phyloP scores from a whole-genome alignment of 345 rosid genomes.

The Pseudoturritis turrita region DNA sequence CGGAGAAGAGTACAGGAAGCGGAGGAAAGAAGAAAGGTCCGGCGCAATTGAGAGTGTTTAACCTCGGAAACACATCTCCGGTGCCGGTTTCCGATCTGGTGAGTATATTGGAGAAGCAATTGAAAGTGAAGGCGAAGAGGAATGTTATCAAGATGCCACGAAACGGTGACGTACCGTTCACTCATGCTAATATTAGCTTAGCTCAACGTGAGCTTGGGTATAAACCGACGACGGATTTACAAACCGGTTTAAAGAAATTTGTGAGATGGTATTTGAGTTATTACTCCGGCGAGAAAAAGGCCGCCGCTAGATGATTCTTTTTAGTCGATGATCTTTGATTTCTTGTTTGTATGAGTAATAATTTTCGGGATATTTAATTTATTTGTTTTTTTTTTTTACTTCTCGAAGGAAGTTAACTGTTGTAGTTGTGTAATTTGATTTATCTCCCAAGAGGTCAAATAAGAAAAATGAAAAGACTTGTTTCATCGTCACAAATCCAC shows the following conservation, averaged over 20 bases:
- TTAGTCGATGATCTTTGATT: constrained; percentile 35
- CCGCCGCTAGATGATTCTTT: constrained; percentile 35
- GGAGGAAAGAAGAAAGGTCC: constrained; percentile 89
- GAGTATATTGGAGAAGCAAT: constrained; percentile 67
- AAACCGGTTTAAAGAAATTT: constrained; percentile 83
- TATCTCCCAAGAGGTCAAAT: background rate
- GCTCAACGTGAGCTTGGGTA: constrained; percentile 80
- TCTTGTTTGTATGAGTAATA: constrained; percentile 19
- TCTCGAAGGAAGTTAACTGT: background rate
- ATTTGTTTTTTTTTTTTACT: background rate
- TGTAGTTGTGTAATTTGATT: background rate
- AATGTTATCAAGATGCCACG: constrained; percentile 74
- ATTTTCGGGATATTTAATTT: background rate
- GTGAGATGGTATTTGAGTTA: constrained; percentile 83
- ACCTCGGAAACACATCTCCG: constrained; percentile 93
- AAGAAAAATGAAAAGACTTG: too few relatives aligned
- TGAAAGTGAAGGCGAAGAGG: constrained; percentile 87
- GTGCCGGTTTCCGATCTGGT: constrained; percentile 85
- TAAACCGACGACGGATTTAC: constrained; percentile 84
- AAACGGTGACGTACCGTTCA: constrained; percentile 88
- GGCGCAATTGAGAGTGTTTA: constrained; percentile 83
- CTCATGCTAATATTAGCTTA: constrained; percentile 88
- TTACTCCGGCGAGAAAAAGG: constrained; percentile 54
- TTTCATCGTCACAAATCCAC: too few relatives aligned
- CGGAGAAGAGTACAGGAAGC: constrained; percentile 88